Percentiles rank a stretch among this genome's conserved stretches.
Conservation (phyloP, 345 rosid species). For the Melaleuca alternifolia region DNA sequence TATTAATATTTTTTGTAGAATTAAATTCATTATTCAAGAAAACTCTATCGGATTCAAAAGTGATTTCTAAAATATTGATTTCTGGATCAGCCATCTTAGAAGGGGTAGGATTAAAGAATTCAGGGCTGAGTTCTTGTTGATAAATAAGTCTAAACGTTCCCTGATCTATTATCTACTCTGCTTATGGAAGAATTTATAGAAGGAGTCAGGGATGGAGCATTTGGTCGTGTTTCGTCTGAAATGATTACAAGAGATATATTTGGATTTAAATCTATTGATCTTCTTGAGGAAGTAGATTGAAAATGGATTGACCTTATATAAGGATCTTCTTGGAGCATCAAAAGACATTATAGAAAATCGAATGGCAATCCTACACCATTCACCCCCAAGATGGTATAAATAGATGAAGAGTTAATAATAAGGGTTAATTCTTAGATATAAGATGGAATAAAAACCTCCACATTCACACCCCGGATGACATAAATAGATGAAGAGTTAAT, state of each 20-base stretch:
- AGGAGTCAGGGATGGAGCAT: not conserved
- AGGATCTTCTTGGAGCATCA: not conserved
- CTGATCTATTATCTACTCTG: not conserved
- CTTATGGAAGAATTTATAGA: not conserved
- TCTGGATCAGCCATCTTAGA: not conserved
- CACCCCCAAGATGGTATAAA: not conserved
- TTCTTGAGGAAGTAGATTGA: no score
- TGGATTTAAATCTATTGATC: no score
- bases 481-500: no score
- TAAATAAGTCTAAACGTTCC: not conserved
- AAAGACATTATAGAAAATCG: not conserved
- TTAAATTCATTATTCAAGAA: not conserved
- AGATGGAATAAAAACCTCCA: no score
- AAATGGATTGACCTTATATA: not conserved
- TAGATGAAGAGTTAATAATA: no score
- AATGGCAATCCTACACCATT: not conserved
- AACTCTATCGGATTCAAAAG: not conserved
- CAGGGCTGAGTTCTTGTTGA: not conserved
- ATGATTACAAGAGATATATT: no score
- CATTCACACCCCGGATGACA: no score
- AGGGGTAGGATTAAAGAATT: not conserved
- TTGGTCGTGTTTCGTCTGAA: no score
- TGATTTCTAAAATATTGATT: not conserved
- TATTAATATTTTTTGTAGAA: not conserved
- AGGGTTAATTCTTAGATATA: no score